phyloP scores from a whole-genome alignment of 768 basidiomycete species.

The Asterophora parasitica region DNA sequence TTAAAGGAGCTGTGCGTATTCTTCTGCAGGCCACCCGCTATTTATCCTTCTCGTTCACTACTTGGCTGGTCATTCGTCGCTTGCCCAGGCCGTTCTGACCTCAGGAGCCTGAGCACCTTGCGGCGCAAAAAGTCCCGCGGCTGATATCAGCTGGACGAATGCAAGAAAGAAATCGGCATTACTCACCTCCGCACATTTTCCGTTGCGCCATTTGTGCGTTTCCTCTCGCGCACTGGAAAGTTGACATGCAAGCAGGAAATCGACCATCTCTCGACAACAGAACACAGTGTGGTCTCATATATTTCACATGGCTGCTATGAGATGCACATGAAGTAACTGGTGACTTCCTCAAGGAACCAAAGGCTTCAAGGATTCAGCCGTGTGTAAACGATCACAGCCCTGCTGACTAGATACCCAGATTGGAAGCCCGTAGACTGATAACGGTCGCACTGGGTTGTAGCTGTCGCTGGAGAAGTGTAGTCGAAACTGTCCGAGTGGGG shows the following conservation, averaged over 20 bases:
- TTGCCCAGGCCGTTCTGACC: slow-evolving; percentile 3
- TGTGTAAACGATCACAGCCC: neutral
- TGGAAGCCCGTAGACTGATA: slow-evolving; percentile 18
- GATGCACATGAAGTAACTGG: neutral
- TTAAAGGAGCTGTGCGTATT: neutral
- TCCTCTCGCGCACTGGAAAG: slow-evolving; percentile 6
- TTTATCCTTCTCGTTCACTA: slow-evolving; percentile 7
- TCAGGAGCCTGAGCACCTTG: neutral
- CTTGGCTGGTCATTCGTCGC: slow-evolving; percentile 6
- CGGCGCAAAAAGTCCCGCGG: neutral
- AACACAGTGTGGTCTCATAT: neutral
- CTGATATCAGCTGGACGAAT: slow-evolving; percentile 10
- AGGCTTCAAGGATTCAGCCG: neutral
- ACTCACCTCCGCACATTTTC: slow-evolving; percentile 20
- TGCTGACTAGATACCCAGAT: slow-evolving; percentile 6
- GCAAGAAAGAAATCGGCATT: slow-evolving; percentile 7
- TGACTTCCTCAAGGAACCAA: neutral
- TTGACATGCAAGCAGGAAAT: neutral
- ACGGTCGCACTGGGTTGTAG: slow-evolving; percentile 32
- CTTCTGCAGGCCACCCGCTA: neutral
- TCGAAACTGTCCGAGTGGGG: slow-evolving; percentile 26
- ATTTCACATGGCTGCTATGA: slow-evolving; percentile 6
- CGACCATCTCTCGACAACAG: neutral
- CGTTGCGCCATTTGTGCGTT: slow-evolving; percentile 17
- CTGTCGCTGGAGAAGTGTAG: slow-evolving; percentile 30